phyloP scores from a whole-genome alignment of 164 flowering plant genomes.

The Liquidambar formosana region DNA sequence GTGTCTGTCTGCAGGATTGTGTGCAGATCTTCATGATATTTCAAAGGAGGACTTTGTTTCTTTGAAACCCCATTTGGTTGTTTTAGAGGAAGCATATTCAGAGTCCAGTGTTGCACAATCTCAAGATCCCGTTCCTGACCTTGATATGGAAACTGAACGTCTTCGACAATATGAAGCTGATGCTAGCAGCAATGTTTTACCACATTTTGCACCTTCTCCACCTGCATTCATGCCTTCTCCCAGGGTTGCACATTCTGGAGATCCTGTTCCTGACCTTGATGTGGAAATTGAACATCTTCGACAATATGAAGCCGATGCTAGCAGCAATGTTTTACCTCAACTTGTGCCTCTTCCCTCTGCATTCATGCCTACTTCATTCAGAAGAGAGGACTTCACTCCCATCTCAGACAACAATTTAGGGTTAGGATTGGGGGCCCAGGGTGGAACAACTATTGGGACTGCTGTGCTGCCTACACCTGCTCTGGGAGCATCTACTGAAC shows the following conservation, averaged over 20 bases:
- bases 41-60: constrained; percentile 34
- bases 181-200: too few species aligned
- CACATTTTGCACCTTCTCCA: too few species aligned
- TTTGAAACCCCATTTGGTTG: constrained; percentile 26
- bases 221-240: too few species aligned
- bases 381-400: constrained; percentile 40
- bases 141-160: too few species aligned
- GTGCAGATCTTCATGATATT: constrained; percentile 39
- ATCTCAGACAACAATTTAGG: constrained; percentile 17
- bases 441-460: constrained; percentile 29
- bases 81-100: constrained; percentile 18
- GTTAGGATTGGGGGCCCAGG: constrained; percentile 15
- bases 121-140: too few species aligned
- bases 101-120: constrained; percentile 8
- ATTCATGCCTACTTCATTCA: not conserved
- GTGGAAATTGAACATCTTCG: constrained; percentile 50
- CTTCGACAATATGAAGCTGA: too few species aligned
- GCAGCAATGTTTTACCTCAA: constrained; percentile 5
- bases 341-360: constrained; percentile 21
- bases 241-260: too few species aligned
- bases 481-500: constrained; percentile 27
- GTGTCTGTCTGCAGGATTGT: constrained; percentile 46
- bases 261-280: constrained; percentile 31
- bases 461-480: constrained; percentile 35
- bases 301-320: constrained; percentile 18